Evolutionary conservation across 176 grass and related monocot species (phyloP).

Genomic region (Oryza coarctata): DNA sequence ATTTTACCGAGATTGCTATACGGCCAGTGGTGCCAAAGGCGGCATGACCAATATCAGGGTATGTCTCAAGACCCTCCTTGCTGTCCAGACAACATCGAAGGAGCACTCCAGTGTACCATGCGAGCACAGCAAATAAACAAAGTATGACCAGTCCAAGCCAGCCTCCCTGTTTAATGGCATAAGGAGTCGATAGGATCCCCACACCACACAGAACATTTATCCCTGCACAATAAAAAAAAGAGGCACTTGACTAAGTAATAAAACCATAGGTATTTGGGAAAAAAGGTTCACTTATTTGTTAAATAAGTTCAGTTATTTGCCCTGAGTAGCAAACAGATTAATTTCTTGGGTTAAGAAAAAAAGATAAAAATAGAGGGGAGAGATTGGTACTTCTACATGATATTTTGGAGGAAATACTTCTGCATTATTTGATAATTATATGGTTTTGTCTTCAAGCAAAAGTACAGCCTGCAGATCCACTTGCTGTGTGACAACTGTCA

Average conservation of each 20-base stretch:
- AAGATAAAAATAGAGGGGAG: not conserved
- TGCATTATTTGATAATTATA: not conserved
- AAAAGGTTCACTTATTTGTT: no score
- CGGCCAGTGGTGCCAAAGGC: slow-evolving; percentile 83
- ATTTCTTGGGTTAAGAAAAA: not conserved
- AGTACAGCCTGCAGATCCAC: slow-evolving; percentile 24
- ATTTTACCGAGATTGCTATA: slow-evolving; percentile 71
- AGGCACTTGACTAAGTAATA: not conserved
- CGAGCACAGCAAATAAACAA: slow-evolving; percentile 54
- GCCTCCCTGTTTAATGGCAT: slow-evolving; percentile 78
- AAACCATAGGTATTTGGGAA: not conserved
- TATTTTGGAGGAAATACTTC: not conserved
- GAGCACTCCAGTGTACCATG: slow-evolving; percentile 86
- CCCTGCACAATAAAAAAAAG: slow-evolving; percentile 38
- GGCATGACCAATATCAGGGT: slow-evolving; percentile 89
- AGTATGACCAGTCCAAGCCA: slow-evolving; percentile 77
- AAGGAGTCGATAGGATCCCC: slow-evolving; percentile 87
- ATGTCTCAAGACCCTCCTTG: slow-evolving; percentile 69
- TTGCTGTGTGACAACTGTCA: slow-evolving; percentile 5
- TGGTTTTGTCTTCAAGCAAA: slow-evolving; percentile 14
- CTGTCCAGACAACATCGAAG: slow-evolving; percentile 83
- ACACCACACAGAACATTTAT: slow-evolving; percentile 92
- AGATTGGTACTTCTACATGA: not conserved
- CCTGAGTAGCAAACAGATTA: not conserved
- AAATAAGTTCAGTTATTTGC: not conserved